A percentile compares a stretch with the other conserved stretches of the same genome.
phyloP scores from a whole-genome alignment of 2,329 filamentous ascomycete genomes.

The Sphaerulina vaccinii region DNA sequence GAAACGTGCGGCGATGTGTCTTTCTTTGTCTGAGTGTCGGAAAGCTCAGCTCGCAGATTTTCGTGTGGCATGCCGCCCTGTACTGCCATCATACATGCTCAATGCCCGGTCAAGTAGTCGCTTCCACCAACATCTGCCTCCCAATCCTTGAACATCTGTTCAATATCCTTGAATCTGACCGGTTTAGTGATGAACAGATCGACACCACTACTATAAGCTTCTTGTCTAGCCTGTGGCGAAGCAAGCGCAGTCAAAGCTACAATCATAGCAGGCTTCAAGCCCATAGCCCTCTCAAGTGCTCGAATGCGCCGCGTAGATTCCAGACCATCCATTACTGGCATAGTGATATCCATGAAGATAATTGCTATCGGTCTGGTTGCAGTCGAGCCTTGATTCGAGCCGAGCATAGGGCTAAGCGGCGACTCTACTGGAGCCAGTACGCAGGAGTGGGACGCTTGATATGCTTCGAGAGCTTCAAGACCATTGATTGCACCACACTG shows the following conservation, averaged over 20 bases:
- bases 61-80: too few species aligned
- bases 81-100: too few species aligned
- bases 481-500: conserved; percentile 46
- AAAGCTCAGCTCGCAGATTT: too few species aligned
- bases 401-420: background rate
- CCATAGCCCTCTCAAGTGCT: conserved; percentile 24
- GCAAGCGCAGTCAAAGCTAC: conserved; percentile 35
- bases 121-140: conserved; percentile 1
- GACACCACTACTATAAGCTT: conserved; percentile 32
- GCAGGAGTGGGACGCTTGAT: background rate
- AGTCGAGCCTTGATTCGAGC: background rate
- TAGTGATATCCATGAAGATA: conserved; percentile 49
- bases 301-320: conserved; percentile 34
- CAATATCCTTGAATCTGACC: conserved; percentile 6
- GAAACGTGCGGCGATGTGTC: too few species aligned
- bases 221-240: conserved; percentile 26
- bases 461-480: conserved; percentile 44
- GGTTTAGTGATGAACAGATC: conserved; percentile 36
- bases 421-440: background rate
- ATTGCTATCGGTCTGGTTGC: conserved; percentile 23
- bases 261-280: conserved; percentile 25
- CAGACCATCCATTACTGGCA: conserved; percentile 39
- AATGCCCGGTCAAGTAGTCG: too few species aligned
- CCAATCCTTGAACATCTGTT: conserved; percentile 11
- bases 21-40: too few species aligned